These are phyloP conservation scores for Fraxinus angustifolia DNA, from an alignment of 305 asterid species.

Conservation along the genomic window DNA sequence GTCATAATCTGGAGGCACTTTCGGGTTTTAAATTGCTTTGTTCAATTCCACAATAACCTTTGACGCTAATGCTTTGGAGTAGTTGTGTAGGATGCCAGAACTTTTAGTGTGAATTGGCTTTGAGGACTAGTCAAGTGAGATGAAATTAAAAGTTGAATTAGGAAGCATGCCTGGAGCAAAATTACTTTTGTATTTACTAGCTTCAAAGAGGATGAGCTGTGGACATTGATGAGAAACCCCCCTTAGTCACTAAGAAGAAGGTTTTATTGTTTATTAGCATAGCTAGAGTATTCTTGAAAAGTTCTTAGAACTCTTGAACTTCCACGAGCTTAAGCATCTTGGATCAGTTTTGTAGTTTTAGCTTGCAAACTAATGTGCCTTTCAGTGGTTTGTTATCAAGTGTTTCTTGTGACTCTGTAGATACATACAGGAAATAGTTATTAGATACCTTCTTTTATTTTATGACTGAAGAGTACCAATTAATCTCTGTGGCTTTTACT, in stretches of 20 bases:
- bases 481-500: slow-evolving; percentile 23
- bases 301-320: background rate
- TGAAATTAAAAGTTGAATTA: background rate
- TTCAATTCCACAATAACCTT: background rate
- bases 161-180: background rate
- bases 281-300: background rate
- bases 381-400: background rate
- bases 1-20: background rate
- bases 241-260: background rate
- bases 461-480: background rate
- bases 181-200: background rate
- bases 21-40: background rate
- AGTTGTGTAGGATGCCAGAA: background rate
- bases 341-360: background rate
- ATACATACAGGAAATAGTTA: background rate
- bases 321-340: background rate
- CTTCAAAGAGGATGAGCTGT: background rate
- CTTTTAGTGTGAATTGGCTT: background rate
- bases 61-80: background rate
- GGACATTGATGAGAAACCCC: background rate
- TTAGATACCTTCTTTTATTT: slow-evolving; percentile 16
- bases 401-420: background rate
- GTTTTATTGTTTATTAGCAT: background rate
- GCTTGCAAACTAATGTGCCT: slow-evolving; percentile 2
- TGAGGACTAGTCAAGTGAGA: background rate